phyloP scores from a whole-genome alignment of 805 yeast genomes.

The Nakazawaea peltata region DNA sequence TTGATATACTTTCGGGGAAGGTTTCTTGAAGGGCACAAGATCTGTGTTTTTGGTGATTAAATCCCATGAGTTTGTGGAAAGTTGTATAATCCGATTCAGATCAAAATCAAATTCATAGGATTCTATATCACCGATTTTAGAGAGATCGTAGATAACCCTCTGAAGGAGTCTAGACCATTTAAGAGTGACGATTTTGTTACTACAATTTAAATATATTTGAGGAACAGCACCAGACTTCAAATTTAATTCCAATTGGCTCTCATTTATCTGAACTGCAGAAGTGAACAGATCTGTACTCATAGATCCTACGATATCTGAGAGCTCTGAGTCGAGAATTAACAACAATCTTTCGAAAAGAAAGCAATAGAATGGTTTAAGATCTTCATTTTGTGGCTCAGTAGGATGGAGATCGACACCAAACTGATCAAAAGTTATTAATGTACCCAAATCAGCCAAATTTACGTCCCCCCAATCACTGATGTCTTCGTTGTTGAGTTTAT shows the following conservation, averaged over 20 bases:
- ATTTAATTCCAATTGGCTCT: conserved; percentile 2
- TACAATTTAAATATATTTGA: conserved; percentile 1
- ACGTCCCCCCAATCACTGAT: conserved; percentile 11
- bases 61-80: conserved; percentile 8
- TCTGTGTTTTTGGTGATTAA: conserved; percentile 1
- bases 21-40: conserved; percentile 2
- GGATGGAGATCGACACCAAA: conserved; percentile 2
- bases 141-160: not conserved
- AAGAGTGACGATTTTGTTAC: conserved; percentile 2
- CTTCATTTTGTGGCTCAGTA: too few species aligned
- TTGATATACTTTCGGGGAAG: not conserved
- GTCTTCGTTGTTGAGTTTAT: conserved; percentile 4
- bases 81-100: conserved; percentile 3
- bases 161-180: conserved; percentile 8
- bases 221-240: conserved; percentile 5
- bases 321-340: conserved; percentile 1
- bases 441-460: conserved; percentile 4
- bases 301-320: conserved; percentile 1
- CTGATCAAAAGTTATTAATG: conserved; percentile 8
- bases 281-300: not conserved
- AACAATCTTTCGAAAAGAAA: conserved; percentile 9
- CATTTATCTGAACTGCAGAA: conserved; percentile 5
- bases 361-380: not conserved
- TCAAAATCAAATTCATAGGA: conserved; percentile 3
- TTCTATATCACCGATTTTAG: not conserved